A percentile compares a stretch with the other conserved stretches of the same genome.
phyloP scores from a whole-genome alignment of 2,329 filamentous ascomycete genomes.

The Fusarium sp. region DNA sequence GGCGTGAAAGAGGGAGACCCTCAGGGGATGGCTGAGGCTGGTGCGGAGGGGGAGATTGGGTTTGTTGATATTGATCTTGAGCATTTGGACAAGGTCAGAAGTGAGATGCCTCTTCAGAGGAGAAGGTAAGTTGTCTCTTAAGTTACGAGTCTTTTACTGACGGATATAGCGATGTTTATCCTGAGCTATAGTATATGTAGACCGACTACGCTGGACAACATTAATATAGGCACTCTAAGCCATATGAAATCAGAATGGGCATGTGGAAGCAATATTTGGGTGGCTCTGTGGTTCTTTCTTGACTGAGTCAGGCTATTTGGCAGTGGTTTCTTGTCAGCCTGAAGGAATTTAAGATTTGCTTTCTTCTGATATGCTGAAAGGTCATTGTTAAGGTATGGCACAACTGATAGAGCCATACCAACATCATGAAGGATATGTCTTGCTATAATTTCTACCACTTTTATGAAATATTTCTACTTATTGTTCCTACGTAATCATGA shows the following conservation, averaged over 20 bases:
- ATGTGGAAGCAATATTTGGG: too few relatives aligned
- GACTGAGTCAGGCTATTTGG: background rate
- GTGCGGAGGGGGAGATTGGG: constrained; percentile 61
- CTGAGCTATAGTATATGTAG: constrained; percentile 30
- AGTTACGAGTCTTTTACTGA: constrained; percentile 4
- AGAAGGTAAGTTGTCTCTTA: constrained; percentile 60
- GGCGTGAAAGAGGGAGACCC: constrained; percentile 60
- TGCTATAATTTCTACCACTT: too few relatives aligned
- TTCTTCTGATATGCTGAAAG: background rate
- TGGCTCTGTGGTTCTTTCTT: too few relatives aligned
- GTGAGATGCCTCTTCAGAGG: constrained; percentile 64
- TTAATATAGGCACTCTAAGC: background rate
- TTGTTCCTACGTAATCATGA: too few relatives aligned
- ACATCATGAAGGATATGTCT: too few relatives aligned
- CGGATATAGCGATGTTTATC: constrained; percentile 41
- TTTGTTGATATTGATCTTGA: constrained; percentile 67
- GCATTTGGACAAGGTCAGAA: constrained; percentile 61
- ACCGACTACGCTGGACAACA: background rate
- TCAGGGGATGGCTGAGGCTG: constrained; percentile 50
- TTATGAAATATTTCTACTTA: too few relatives aligned
- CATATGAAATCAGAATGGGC: background rate
- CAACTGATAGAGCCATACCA: too few relatives aligned
- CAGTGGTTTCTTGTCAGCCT: background rate
- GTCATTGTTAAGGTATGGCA: too few relatives aligned
- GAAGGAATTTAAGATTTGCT: background rate